These are phyloP conservation scores for Podospora pseudopauciseta DNA, from an alignment of 495 filamentous ascomycete genomes.

Conservation along the genomic window DNA sequence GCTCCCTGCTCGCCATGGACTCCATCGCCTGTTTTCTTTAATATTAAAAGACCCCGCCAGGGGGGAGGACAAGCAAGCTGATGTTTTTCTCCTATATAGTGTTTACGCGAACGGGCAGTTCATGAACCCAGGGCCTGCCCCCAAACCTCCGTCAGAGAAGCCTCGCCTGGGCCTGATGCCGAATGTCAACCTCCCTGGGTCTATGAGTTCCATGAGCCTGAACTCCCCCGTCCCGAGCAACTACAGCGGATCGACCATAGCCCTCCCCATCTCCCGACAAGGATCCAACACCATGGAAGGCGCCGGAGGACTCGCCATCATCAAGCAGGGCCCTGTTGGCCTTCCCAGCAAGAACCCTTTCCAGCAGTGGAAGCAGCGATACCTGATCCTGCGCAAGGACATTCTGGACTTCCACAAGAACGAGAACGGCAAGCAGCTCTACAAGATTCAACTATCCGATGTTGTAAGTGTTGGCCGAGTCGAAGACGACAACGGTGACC, in stretches of 20 bases:
- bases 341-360: slow-evolving; percentile 73
- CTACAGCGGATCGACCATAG: slow-evolving; percentile 63
- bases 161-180: slow-evolving; percentile 76
- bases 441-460: slow-evolving; percentile 76
- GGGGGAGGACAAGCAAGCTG: slow-evolving; percentile 17
- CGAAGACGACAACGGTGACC: slow-evolving; percentile 65
- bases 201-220: slow-evolving; percentile 69
- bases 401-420: slow-evolving; percentile 88
- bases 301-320: slow-evolving; percentile 60
- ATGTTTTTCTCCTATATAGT: slow-evolving; percentile 33
- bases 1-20: neutral
- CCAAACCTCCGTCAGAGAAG: slow-evolving; percentile 80
- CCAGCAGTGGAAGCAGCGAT: slow-evolving; percentile 78
- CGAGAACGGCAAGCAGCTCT: slow-evolving; percentile 75
- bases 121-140: slow-evolving; percentile 95
- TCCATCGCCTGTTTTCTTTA: slow-evolving; percentile 1
- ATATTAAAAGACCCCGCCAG: slow-evolving; percentile 12
- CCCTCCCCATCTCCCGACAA: slow-evolving; percentile 59
- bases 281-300: slow-evolving; percentile 54
- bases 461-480: slow-evolving; percentile 81
- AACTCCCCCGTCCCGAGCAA: slow-evolving; percentile 57
- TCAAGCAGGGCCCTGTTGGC: slow-evolving; percentile 75
- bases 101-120: slow-evolving; percentile 71
- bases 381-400: slow-evolving; percentile 81
- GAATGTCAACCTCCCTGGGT: slow-evolving; percentile 67